These are phyloP conservation scores for Colletotrichum destructivum DNA, from an alignment of 2,329 filamentous ascomycete genomes.

Conservation along the genomic window DNA sequence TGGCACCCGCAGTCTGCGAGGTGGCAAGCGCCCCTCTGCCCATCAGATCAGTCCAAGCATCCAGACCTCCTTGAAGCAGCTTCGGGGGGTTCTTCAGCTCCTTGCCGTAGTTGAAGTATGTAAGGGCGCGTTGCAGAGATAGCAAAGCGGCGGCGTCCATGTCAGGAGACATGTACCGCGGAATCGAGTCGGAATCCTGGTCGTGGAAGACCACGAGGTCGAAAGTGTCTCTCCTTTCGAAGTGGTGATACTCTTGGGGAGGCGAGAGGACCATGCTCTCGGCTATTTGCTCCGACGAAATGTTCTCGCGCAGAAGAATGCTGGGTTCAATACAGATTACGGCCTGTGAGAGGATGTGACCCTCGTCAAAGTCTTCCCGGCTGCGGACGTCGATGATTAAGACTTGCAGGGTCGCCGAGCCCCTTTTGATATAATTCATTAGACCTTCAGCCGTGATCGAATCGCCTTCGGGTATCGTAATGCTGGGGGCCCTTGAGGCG, in stretches of 20 bases:
- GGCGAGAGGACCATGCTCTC: conserved; percentile 81
- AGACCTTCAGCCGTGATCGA: conserved; percentile 79
- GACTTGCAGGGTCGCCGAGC: conserved; percentile 67
- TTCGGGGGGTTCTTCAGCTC: conserved; percentile 81
- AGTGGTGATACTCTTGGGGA: conserved; percentile 81
- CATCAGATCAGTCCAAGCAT: conserved; percentile 89
- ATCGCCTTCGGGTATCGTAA: conserved; percentile 65
- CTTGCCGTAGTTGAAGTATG: conserved; percentile 86
- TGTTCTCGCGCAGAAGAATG: conserved; percentile 78
- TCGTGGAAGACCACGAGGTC: conserved; percentile 95
- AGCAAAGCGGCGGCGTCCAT: conserved; percentile 71
- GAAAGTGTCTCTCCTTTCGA: conserved; percentile 80
- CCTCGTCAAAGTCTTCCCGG: conserved; percentile 86
- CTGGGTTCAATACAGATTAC: conserved; percentile 92
- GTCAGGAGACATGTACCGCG: conserved; percentile 49
- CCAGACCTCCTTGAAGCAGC: conserved; percentile 84
- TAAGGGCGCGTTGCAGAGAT: conserved; percentile 83
- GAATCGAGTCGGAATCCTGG: conserved; percentile 72
- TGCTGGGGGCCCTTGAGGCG: conserved; percentile 50
- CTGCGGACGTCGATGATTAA: conserved; percentile 89
- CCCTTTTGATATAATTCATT: conserved; percentile 75
- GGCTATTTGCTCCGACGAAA: conserved; percentile 73
- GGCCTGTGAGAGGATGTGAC: conserved; percentile 87
- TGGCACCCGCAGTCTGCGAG: conserved; percentile 49
- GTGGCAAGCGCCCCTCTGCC: conserved; percentile 75